Conservation (phyloP, 164 flowering plant genomes). For the Berberis vulgaris region DNA sequence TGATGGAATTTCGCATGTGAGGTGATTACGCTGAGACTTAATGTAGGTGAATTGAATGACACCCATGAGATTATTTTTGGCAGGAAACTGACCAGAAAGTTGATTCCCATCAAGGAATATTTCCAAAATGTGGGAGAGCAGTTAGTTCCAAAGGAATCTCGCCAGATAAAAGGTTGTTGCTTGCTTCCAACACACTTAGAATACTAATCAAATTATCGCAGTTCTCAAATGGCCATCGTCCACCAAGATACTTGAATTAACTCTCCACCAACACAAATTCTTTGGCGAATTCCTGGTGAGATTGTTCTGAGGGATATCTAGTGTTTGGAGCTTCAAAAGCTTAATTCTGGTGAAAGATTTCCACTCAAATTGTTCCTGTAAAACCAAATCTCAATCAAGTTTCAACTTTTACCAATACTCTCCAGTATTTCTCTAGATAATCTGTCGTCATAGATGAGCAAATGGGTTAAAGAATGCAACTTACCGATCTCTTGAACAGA, state of each 20-base stretch:
- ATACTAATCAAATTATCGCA: conserved; percentile 35
- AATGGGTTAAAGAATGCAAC: conserved; percentile 19
- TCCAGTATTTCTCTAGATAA: conserved; percentile 42
- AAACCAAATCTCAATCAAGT: conserved; percentile 20
- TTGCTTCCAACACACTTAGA: conserved; percentile 33
- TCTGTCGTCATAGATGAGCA: conserved; percentile 33
- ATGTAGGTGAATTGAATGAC: conserved; percentile 16
- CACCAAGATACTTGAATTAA: conserved; percentile 36
- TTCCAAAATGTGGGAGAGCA: conserved; percentile 21
- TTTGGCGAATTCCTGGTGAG: conserved; percentile 39
- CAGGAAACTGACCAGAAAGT: conserved; percentile 58
- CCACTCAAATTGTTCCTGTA: conserved; percentile 38
- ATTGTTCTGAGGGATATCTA: conserved; percentile 32
- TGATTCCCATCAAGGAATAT: conserved; percentile 51
- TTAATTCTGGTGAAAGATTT: conserved; percentile 37
- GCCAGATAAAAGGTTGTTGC: conserved; percentile 42
- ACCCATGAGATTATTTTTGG: conserved; percentile 42
- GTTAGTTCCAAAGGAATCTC: conserved; percentile 41
- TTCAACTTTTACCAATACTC: conserved; percentile 21
- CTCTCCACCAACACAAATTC: conserved; percentile 24
- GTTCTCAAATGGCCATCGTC: conserved; percentile 49
- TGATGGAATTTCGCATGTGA: conserved; percentile 55
- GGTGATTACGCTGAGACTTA: conserved; percentile 46
- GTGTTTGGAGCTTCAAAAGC: conserved; percentile 23
- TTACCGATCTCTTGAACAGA: conserved; percentile 51